Evolutionary conservation across 257 asterid genomes (phyloP).

Genomic region (Solanum boliviense): DNA sequence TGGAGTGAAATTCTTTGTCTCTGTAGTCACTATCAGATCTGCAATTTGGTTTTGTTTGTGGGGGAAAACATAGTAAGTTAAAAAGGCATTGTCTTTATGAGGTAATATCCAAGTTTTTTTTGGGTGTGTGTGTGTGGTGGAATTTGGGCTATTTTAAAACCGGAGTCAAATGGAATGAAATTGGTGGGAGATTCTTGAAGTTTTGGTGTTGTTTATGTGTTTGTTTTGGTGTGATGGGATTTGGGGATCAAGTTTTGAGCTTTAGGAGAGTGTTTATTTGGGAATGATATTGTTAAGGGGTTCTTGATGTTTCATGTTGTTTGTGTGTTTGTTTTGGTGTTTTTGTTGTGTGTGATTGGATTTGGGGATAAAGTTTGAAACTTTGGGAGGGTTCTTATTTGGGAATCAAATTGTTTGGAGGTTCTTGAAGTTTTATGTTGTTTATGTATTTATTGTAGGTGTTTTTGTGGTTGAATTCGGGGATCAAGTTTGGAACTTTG

Average conservation of each 20-base stretch:
- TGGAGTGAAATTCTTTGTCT: constrained; percentile 4
- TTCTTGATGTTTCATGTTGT: neutral
- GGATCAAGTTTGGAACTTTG: no score
- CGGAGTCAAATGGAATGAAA: neutral
- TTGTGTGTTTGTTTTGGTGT: neutral
- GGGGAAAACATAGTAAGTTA: constrained; percentile 10
- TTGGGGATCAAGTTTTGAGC: neutral
- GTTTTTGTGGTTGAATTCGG: neutral
- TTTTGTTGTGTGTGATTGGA: neutral
- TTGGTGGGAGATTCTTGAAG: neutral
- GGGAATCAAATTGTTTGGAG: neutral
- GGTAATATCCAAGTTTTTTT: neutral
- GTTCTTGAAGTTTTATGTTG: neutral
- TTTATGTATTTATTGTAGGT: neutral
- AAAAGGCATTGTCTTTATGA: neutral
- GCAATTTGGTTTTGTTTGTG: constrained; percentile 16
- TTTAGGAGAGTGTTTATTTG: neutral
- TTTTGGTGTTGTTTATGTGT: neutral
- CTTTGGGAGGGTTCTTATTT: neutral
- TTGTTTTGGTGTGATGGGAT: neutral
- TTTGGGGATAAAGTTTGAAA: neutral
- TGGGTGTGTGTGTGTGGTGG: neutral
- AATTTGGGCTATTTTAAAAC: neutral
- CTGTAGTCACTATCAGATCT: constrained; percentile 53
- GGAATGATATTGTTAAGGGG: neutral